phyloP scores from a whole-genome alignment of 495 filamentous ascomycete genomes.

The Copromyces sp. region DNA sequence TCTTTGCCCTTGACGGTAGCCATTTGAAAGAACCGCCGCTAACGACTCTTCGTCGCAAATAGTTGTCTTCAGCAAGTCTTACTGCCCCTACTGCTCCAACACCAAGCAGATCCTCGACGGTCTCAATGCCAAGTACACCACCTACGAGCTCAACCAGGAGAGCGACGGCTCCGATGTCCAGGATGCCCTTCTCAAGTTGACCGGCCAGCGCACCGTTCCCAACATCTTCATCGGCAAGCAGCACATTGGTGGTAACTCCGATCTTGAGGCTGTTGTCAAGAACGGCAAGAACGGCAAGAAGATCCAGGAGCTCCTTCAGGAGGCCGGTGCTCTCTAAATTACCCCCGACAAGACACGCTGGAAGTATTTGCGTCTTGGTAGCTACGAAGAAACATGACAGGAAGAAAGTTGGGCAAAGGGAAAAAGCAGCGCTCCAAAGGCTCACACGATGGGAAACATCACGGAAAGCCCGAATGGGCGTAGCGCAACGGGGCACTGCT shows the following conservation, averaged over 20 bases:
- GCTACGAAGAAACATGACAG: neutral
- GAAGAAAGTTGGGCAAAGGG: neutral
- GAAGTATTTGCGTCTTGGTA: neutral
- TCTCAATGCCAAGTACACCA: slow-evolving; percentile 59
- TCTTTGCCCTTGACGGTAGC: neutral
- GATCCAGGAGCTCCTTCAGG: slow-evolving; percentile 30
- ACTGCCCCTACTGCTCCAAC: slow-evolving; percentile 88
- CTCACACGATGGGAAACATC: neutral
- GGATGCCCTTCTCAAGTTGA: slow-evolving; percentile 68
- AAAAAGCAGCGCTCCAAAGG: neutral
- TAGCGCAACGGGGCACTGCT: neutral
- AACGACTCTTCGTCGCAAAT: neutral
- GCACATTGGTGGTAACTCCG: slow-evolving; percentile 96
- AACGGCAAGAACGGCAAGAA: slow-evolving; percentile 28
- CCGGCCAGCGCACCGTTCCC: slow-evolving; percentile 75
- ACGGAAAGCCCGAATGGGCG: neutral
- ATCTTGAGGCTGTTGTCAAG: slow-evolving; percentile 54
- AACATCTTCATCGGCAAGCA: slow-evolving; percentile 87
- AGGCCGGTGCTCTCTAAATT: slow-evolving; percentile 27
- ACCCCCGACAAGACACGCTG: neutral
- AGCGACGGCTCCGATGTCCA: slow-evolving; percentile 78
- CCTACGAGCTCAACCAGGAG: slow-evolving; percentile 77
- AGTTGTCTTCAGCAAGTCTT: slow-evolving; percentile 95
- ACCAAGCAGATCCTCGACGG: slow-evolving; percentile 63
- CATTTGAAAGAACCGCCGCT: neutral